Base-by-base conservation (phyloP, 225 moss, liverwort and hornwort genomes). In the Physcomitrium patens region DNA sequence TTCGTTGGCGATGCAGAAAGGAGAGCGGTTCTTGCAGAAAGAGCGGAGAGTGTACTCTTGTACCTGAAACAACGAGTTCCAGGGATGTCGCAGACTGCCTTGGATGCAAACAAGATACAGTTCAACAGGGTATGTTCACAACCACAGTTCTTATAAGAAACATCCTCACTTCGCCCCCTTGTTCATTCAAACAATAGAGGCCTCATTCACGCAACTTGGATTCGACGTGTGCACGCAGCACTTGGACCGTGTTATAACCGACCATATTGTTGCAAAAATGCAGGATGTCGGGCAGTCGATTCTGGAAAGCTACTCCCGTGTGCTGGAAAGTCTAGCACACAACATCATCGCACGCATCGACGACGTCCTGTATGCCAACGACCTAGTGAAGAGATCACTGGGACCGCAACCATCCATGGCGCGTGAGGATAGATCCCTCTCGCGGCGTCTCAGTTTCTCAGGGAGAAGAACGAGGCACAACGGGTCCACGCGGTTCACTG, bases 281-380 rank as follows among this genome's bases (percentile, higher is more conserved):
- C 89, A 99, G 97, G 97, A 99, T 65, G 97, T 99, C 16, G 97
- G 97, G 10, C 97, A 99, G 73, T 94, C 97, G 13, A 99, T 99
- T 60, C 74, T 99, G 77, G 97, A 99, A 86, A 95, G 97, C 82
- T 99, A 99, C 63, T 99, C 97, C 19, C 91, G 97, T 51, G 97
- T 99, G 51, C 80, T 99, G 44, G 97, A 99, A 76, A 99, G 97
- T 49, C 74, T 99, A 56, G 97, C 97, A 3, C 95, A 90, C 75
- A 95, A 93, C 71, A 99, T 99, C 51, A 91, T 95, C 41, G 90
- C 97, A 13, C 93, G 97, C 48, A 90, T 99, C 47, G 97, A 99
- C 31, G 97, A 99, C 37, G 94, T 99, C 52, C 76, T 99, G 1
- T 99, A 86, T 55, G 93, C 91, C 12, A 90, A 99, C 28, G 87